Conservation (phyloP, 73 alveolate species). For the Paramecium octaurelia region DNA sequence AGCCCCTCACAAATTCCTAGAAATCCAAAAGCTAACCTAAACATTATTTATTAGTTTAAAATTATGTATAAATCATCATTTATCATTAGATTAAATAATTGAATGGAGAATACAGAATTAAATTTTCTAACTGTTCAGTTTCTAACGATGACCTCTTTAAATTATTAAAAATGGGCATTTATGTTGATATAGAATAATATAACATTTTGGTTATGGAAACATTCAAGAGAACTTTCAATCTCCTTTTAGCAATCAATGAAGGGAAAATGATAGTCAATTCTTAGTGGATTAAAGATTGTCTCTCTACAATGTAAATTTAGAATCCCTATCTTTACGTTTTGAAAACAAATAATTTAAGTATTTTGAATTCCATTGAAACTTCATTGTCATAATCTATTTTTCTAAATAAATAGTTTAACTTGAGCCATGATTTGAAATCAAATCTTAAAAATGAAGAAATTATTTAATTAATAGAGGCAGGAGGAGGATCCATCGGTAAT, state of each 20-base stretch:
- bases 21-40: neutral
- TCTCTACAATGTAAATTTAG: neutral
- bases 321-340: constrained; percentile 21
- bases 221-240: neutral
- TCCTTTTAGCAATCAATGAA: constrained; percentile 1
- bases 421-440: neutral
- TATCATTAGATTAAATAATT: neutral
- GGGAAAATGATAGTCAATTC: constrained; percentile 23
- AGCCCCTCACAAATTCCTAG: neutral
- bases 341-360: neutral
- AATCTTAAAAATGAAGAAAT: neutral
- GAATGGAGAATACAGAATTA: neutral
- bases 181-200: neutral
- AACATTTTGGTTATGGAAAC: constrained; percentile 35
- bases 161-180: constrained; percentile 11
- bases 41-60: neutral
- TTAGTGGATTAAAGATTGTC: constrained; percentile 1
- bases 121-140: neutral
- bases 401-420: neutral
- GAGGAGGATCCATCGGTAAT: neutral
- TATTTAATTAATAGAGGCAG: neutral
- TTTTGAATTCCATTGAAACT: neutral
- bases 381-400: neutral
- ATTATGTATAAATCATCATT: neutral
- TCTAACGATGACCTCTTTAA: neutral